Percentiles rank a stretch among this genome's conserved stretches.
Conservation (phyloP, 352 stramenopile genomes). For the Globisporangium yorkense region DNA sequence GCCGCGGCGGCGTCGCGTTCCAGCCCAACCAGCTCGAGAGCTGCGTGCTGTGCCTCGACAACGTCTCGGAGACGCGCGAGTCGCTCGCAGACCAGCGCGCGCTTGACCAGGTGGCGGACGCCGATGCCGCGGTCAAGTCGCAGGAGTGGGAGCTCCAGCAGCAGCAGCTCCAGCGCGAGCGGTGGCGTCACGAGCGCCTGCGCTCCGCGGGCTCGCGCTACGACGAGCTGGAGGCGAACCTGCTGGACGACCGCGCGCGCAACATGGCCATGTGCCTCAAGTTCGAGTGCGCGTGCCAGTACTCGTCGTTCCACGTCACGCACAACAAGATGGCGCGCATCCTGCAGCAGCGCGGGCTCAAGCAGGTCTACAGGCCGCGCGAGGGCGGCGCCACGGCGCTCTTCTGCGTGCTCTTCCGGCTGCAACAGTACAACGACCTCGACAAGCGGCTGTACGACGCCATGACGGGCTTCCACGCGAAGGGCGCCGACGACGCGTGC, state of each 20-base stretch:
- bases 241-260: constrained; percentile 60
- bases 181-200: constrained; percentile 9
- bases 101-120: constrained; percentile 11
- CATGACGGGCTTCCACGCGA: constrained; percentile 25
- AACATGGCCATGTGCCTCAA: constrained; percentile 66
- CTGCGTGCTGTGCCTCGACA: constrained; percentile 56
- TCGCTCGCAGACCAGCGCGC: constrained; percentile 5
- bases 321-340: constrained; percentile 61
- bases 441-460: constrained; percentile 64
- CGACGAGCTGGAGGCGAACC: constrained; percentile 61
- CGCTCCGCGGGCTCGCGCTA: constrained; percentile 10
- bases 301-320: constrained; percentile 47
- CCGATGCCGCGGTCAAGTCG: constrained; percentile 11
- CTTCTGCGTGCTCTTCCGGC: constrained; percentile 51
- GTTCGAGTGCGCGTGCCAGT: constrained; percentile 69
- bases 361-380: constrained; percentile 35
- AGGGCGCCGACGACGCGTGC: constrained; percentile 12
- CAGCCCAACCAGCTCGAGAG: constrained; percentile 34
- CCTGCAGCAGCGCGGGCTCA: constrained; percentile 40
- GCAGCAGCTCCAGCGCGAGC: constrained; percentile 12
- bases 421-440: constrained; percentile 71
- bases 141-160: constrained; percentile 22
- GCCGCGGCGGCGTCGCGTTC: constrained; percentile 24
- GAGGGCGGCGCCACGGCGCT: constrained; percentile 40
- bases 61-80: constrained; percentile 13